phyloP scores from a whole-genome alignment of 2,329 filamentous ascomycete species.

The Talaromyces sp. region DNA sequence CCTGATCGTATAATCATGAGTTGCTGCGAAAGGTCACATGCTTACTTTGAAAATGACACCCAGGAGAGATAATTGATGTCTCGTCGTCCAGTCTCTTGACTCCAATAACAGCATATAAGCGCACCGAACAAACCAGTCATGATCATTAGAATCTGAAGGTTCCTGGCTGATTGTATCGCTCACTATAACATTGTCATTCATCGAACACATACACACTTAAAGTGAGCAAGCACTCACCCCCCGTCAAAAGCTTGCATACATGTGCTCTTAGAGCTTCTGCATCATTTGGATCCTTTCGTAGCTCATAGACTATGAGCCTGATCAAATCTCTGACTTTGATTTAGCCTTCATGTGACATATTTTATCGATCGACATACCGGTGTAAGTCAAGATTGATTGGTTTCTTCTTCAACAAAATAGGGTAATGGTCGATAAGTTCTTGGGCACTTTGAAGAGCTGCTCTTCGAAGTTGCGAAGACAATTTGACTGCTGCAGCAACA shows the following conservation, averaged over 20 bases:
- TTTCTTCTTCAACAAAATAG: neutral
- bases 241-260: constrained; percentile 7
- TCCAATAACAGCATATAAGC: constrained; percentile 9
- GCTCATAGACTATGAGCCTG: constrained; percentile 10
- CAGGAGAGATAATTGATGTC: constrained; percentile 2
- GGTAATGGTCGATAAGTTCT: neutral
- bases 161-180: neutral
- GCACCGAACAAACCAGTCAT: constrained; percentile 17
- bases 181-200: neutral
- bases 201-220: neutral
- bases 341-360: neutral
- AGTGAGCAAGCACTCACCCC: neutral
- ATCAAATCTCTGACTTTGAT: constrained; percentile 1
- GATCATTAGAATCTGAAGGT: constrained; percentile 4
- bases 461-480: constrained; percentile 2
- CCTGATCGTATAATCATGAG: too few relatives aligned
- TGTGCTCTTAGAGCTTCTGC: neutral
- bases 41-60: neutral
- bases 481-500: constrained; percentile 9
- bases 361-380: constrained; percentile 1
- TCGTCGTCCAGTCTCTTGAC: neutral
- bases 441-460: constrained; percentile 10
- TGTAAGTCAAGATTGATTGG: constrained; percentile 8
- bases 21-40: too few relatives aligned
- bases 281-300: neutral